phyloP scores from a whole-genome alignment of 768 basidiomycete genomes.

The Rhodosporidiobolus odoratus region DNA sequence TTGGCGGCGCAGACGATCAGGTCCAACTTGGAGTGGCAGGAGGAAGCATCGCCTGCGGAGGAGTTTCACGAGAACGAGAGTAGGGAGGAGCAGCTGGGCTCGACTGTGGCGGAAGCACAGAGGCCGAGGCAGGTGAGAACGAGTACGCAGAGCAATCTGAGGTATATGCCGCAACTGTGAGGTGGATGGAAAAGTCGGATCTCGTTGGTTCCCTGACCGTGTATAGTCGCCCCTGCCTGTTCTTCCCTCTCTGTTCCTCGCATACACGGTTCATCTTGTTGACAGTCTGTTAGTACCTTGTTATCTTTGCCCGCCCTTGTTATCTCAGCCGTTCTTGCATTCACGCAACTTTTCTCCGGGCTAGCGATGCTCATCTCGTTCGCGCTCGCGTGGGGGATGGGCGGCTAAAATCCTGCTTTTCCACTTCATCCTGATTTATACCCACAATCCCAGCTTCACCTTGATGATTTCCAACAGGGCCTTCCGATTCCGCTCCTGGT shows the following conservation, averaged over 20 bases:
- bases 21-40: background rate
- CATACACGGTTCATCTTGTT: too few species aligned
- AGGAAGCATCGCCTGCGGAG: background rate
- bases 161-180: conserved; percentile 8
- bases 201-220: too few species aligned
- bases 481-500: background rate
- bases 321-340: too few species aligned
- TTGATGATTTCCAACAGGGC: conserved; percentile 3
- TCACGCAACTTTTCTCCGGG: too few species aligned
- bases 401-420: too few species aligned
- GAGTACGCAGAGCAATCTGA: background rate
- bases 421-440: background rate
- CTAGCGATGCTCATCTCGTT: too few species aligned
- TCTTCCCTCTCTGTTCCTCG: too few species aligned
- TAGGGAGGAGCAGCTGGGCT: background rate
- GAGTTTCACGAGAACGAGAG: background rate
- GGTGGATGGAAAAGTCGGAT: too few species aligned
- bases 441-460: background rate
- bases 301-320: too few species aligned
- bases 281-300: too few species aligned
- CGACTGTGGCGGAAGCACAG: background rate
- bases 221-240: too few species aligned
- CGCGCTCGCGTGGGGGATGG: too few species aligned
- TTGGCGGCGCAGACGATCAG: background rate
- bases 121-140: background rate